Conservation (phyloP, 2,329 filamentous ascomycete species). For the Aspergillus chevalieri region DNA sequence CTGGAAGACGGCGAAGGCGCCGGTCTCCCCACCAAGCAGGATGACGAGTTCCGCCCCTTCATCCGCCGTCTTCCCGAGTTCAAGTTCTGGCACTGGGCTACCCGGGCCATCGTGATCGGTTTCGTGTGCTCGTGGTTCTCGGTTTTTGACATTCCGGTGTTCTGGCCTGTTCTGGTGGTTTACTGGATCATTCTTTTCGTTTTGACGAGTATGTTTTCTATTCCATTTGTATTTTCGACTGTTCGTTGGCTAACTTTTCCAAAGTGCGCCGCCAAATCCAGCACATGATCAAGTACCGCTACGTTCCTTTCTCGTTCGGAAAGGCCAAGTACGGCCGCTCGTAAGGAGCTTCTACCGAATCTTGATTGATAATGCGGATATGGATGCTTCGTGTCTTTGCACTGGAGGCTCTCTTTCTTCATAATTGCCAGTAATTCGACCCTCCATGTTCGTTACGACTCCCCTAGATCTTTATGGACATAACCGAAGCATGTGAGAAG, state of each 20-base stretch:
- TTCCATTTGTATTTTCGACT: background rate
- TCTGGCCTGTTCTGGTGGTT: conserved; percentile 97
- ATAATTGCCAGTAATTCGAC: background rate
- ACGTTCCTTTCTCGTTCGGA: conserved; percentile 87
- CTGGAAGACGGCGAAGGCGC: conserved; percentile 86
- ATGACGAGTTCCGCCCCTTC: conserved; percentile 97
- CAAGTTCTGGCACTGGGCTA: conserved; percentile 99
- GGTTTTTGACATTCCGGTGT: conserved; percentile 93
- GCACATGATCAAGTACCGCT: conserved; percentile 99
- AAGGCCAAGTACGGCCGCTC: conserved; percentile 66
- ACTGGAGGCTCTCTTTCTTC: background rate
- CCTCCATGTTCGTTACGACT: background rate
- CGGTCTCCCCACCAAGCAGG: conserved; percentile 79
- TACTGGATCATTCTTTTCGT: conserved; percentile 98
- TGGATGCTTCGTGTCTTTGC: background rate
- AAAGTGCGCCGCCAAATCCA: conserved; percentile 98
- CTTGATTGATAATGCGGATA: background rate
- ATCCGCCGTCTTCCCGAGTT: conserved; percentile 95
- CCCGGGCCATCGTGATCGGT: conserved; percentile 72
- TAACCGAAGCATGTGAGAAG: background rate
- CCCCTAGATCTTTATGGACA: background rate
- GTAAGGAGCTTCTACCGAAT: conserved; percentile 11
- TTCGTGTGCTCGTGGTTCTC: conserved; percentile 90
- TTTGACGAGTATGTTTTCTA: conserved; percentile 70
- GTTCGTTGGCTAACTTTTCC: conserved; percentile 9